These are phyloP conservation scores for Pseudocercospora fuligena DNA, from an alignment of 2,329 filamentous ascomycete genomes.

Conservation along the genomic window DNA sequence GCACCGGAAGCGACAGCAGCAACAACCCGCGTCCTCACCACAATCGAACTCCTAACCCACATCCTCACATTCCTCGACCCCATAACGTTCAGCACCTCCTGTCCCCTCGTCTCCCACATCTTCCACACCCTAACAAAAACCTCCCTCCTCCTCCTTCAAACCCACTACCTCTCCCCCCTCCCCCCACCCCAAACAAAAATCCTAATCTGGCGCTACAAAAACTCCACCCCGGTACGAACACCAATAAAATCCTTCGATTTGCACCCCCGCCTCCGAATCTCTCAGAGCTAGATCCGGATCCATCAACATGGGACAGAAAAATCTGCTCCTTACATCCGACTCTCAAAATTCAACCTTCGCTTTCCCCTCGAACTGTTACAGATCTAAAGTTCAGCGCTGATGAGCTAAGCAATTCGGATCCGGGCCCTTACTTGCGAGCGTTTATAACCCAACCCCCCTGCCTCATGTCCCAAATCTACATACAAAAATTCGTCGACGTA, in stretches of 20 bases:
- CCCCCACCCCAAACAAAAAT: background rate
- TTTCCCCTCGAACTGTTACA: background rate
- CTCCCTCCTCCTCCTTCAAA: background rate
- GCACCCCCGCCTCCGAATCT: background rate
- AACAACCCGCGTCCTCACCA: background rate
- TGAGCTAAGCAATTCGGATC: background rate
- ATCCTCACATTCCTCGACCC: background rate
- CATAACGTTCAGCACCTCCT: background rate
- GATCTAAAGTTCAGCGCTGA: background rate
- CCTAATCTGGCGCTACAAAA: slow-evolving; percentile 1
- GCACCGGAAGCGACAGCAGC: too few relatives aligned
- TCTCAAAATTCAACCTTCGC: background rate
- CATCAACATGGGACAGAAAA: background rate
- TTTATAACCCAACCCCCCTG: background rate
- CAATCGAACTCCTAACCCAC: background rate
- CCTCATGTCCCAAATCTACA: background rate
- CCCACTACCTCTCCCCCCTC: background rate
- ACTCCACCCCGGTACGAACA: background rate
- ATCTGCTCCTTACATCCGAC: background rate
- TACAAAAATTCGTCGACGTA: background rate
- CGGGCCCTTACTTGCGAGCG: background rate
- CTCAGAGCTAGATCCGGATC: background rate
- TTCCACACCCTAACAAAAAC: background rate
- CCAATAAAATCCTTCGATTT: background rate
- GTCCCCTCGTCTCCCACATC: background rate